Base-by-base conservation (phyloP, 2,329 filamentous ascomycete species). In the Dothidotthia symphoricarpi region DNA sequence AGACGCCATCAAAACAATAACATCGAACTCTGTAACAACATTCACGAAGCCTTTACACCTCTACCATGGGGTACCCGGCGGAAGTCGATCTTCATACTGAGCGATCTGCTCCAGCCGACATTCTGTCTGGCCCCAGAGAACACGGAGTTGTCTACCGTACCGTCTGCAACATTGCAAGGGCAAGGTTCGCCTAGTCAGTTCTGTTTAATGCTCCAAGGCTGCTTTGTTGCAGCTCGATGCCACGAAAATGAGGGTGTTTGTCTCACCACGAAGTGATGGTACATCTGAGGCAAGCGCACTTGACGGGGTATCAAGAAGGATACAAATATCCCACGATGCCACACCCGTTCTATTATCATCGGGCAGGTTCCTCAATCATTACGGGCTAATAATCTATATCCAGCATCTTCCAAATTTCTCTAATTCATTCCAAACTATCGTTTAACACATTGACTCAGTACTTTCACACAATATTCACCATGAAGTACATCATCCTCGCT, bases 401-500 rank as follows among this genome's bases (percentile, higher is more conserved):
- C 48, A 43, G 40, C 43, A 36, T 48, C 38, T 47, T 45, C 36
- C 29, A 45, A 24, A 24, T 48, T 46, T 32, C 25, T 43, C 42
- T n/a, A 34, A 14, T 41, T 34, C 25, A 15, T 36, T 41, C 25
- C 30, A 30, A 25, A 27, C 28, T 37, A 40, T 39, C 29, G 39
- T 41, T 35, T 50, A 52, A 43, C 43, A 34, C 19, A 37, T 34
- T 34, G 35, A 33, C 6, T 46, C 47, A 48, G 45, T 49, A 48
- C 40, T 55, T 52, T 37, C 45, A 36, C 49, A 32, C 25, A 33
- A 43, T 36, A 41, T 40, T 51, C 56, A 63, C 34, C 15, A 65
- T 65, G 61, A 64, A 64, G 58, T 64, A 63, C 53, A 55, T 62
- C 48, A 46, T 64, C 40, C 45, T 65, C 47, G 49, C 55, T 39